Conservation (phyloP, 768 basidiomycete genomes). For the Psilocybe azurescens region DNA sequence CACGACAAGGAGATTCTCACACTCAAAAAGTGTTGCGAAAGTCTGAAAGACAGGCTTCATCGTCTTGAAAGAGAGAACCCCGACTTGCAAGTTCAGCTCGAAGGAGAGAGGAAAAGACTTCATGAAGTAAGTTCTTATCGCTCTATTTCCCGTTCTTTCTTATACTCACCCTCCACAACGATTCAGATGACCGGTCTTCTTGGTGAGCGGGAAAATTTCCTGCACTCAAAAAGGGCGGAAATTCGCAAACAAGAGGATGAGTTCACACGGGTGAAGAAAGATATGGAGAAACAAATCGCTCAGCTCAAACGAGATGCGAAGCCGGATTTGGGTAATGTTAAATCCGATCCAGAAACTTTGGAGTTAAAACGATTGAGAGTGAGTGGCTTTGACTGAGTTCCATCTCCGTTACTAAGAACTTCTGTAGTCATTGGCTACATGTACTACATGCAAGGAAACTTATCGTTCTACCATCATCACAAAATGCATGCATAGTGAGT, state of each 20-base stretch:
- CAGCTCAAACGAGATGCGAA: constrained; percentile 47
- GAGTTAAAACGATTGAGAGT: constrained; percentile 70
- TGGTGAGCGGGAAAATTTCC: constrained; percentile 38
- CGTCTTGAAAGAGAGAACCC: constrained; percentile 48
- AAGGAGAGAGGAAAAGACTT: constrained; percentile 42
- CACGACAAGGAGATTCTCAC: constrained; percentile 51
- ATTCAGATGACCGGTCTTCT: constrained; percentile 22
- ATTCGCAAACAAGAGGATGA: constrained; percentile 54
- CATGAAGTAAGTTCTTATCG: constrained; percentile 40
- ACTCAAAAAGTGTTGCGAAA: constrained; percentile 34
- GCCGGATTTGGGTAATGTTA: constrained; percentile 6
- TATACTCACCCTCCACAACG: constrained; percentile 10
- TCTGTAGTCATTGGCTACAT: constrained; percentile 78
- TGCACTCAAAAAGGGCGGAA: constrained; percentile 39
- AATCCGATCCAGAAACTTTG: constrained; percentile 33
- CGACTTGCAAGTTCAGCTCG: constrained; percentile 38
- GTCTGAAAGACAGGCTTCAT: constrained; percentile 25
- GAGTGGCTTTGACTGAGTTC: constrained; percentile 20
- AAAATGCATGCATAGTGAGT: constrained; percentile 93
- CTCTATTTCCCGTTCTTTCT: not conserved
- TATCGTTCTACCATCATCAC: constrained; percentile 83
- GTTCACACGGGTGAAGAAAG: constrained; percentile 50
- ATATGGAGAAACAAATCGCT: constrained; percentile 51
- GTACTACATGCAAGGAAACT: constrained; percentile 82
- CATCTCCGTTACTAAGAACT: not conserved